These are phyloP conservation scores for Phaffomyces antillensis DNA, from an alignment of 805 yeast species.

Conservation along the genomic window DNA sequence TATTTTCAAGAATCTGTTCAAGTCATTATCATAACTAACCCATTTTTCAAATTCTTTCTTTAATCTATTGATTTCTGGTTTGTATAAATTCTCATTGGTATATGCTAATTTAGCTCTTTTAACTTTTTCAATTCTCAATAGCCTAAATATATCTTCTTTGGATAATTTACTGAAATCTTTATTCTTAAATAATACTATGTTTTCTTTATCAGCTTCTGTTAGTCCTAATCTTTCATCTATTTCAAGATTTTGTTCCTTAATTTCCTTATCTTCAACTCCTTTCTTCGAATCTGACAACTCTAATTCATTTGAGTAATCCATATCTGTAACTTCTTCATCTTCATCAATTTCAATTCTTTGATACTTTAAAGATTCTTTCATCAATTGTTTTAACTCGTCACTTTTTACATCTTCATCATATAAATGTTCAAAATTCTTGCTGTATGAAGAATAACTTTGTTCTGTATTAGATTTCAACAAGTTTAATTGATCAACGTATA, in stretches of 20 bases:
- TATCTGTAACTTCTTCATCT: constrained; percentile 4
- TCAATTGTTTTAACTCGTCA: constrained; percentile 8
- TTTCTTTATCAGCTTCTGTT: not conserved
- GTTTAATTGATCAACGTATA: constrained; percentile 5
- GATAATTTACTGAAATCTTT: constrained; percentile 4
- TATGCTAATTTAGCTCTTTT: constrained; percentile 13
- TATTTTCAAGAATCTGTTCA: constrained; percentile 17
- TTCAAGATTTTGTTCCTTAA: not conserved
- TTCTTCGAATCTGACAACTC: not conserved
- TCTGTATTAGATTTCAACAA: constrained; percentile 4
- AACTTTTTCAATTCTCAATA: constrained; percentile 15
- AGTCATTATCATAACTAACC: constrained; percentile 16
- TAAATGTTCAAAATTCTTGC: constrained; percentile 10
- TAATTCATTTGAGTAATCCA: not conserved
- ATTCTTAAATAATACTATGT: not conserved
- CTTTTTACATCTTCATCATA: constrained; percentile 13
- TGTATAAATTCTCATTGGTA: constrained; percentile 12
- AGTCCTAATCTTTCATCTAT: not conserved
- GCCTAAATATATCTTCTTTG: constrained; percentile 14
- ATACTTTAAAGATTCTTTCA: constrained; percentile 10
- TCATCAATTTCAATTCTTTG: constrained; percentile 13
- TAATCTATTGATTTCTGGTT: constrained; percentile 14
- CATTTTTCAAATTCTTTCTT: constrained; percentile 15
- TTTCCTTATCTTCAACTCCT: not conserved
- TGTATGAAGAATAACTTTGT: constrained; percentile 9